Conservation (phyloP, 768 basidiomycete genomes). For the Piloderma croceum region DNA sequence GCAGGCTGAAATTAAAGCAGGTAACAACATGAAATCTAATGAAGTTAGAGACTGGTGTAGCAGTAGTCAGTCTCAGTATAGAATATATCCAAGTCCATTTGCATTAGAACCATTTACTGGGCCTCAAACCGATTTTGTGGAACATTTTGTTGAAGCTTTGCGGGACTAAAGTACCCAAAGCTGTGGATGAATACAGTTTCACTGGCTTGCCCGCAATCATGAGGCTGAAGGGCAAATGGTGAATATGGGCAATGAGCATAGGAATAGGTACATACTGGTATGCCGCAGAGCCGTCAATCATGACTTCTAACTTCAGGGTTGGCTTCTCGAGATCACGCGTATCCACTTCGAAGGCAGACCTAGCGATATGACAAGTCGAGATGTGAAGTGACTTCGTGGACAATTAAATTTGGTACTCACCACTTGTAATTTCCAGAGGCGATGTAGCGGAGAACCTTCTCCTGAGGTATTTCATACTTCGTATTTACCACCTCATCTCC, state of each 20-base stretch:
- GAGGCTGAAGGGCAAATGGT: too few relatives aligned
- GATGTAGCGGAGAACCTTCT: constrained; percentile 54
- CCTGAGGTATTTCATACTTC: constrained; percentile 42
- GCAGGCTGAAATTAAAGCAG: too few relatives aligned
- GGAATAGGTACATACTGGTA: constrained; percentile 40
- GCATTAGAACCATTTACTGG: constrained; percentile 50
- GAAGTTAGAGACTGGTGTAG: too few relatives aligned
- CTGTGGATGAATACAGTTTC: constrained; percentile 34
- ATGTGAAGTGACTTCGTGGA: not conserved
- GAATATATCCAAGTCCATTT: too few relatives aligned
- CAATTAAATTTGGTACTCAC: constrained; percentile 25
- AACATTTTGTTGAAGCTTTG: constrained; percentile 50
- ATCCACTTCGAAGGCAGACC: constrained; percentile 68
- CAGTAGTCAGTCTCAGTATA: too few relatives aligned
- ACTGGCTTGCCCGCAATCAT: constrained; percentile 46
- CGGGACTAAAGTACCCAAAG: constrained; percentile 42
- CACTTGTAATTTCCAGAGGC: constrained; percentile 65
- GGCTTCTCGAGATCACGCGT: constrained; percentile 50
- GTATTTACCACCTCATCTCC: constrained; percentile 17
- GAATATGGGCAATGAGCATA: not conserved
- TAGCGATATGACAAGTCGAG: constrained; percentile 17
- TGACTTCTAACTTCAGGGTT: constrained; percentile 47
- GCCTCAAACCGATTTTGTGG: constrained; percentile 47
- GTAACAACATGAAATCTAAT: too few relatives aligned
- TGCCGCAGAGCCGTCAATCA: constrained; percentile 51